phyloP scores from a whole-genome alignment of 169 alveolate genomes.

The Pseudocohnilembus persalinus region DNA sequence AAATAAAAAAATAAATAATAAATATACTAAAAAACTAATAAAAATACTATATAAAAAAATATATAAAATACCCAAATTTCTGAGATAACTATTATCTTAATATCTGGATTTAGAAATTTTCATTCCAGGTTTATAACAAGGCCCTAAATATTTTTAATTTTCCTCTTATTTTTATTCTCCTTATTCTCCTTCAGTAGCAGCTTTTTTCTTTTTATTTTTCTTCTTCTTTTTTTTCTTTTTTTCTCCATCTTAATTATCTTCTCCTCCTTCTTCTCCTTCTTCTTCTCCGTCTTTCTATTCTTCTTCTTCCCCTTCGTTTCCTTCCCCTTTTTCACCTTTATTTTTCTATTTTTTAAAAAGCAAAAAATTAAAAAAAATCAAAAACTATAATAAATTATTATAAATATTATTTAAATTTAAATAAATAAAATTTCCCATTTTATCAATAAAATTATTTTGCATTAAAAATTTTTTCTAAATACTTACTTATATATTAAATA shows the following conservation, averaged over 20 bases:
- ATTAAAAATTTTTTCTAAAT: too few relatives aligned
- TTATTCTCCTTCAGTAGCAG: not conserved
- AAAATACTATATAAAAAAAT: not conserved
- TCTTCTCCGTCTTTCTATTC: not conserved
- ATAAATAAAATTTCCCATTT: not conserved
- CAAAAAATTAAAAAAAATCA: not conserved
- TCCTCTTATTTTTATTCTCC: not conserved
- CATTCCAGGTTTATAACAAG: conserved; percentile 36
- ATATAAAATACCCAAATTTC: conserved; percentile 9
- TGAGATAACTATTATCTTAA: conserved; percentile 30
- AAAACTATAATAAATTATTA: not conserved
- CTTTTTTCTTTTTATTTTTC: not conserved
- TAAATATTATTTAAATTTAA: too few relatives aligned
- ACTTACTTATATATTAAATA: too few relatives aligned
- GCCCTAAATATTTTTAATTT: conserved; percentile 5
- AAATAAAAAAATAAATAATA: not conserved
- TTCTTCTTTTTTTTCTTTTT: not conserved
- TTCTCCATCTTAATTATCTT: not conserved
- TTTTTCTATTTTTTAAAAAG: too few relatives aligned
- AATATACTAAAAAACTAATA: not conserved
- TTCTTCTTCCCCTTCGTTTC: not conserved
- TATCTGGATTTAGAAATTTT: conserved; percentile 31
- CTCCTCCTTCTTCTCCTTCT: not conserved
- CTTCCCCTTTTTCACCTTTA: not conserved
- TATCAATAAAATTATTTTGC: not conserved